Evolutionary conservation across 1,284 basidiomycete species (phyloP), one percentile per base, ranked within the genome.

Genomic region (Serendipita sp.): DNA sequence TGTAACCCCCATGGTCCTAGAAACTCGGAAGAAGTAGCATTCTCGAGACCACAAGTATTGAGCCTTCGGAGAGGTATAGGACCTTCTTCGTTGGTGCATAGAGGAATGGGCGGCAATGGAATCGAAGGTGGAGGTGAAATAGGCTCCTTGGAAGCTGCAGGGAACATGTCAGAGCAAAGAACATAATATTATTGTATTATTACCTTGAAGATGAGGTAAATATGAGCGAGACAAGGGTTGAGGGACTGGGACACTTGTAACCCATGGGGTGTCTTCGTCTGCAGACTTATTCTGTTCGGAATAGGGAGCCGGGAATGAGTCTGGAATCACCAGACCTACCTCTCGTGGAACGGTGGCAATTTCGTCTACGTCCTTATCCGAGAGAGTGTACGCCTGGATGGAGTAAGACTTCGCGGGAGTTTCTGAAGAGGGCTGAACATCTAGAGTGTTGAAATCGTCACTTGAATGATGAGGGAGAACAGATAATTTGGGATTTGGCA

Each of bases 261-360:
- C 84, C 84, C 58, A 85, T 73, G 3, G 84, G 85, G 67, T 84
- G 85, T 69, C 85, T 84, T 53, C 81, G 76, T 68, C 85, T 43
- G 50, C 63, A 71, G 66, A 69, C 2, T 68, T 64, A 29, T 68
- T 53, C 67, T 67, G 53, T n/a, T 26, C 53, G 6, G 12, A 53
- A 29, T 10, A n/a, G 49, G 26, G 13, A 26, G 29, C 38, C 53
- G 53, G 8, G 6, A 10, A 58, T 32, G 17, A 22, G 6, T 22
- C 17, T 10, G 29, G 8, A 12, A 32, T 30, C 53, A n/a, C 32
- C 10, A 8, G 29, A n/a, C 29, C 10, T 10, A 58, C n/a, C 26
- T 30, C 8, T 49, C 34, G 32, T 10, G 53, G 53, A 5, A 58
- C 53, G 29, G 32, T 10, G n/a, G 53, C 53, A 58, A 58, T 32